Evolutionary conservation across 345 rosid genomes (phyloP), one percentile per base, ranked within the genome.

Genomic region (Pugionium dolabratum): DNA sequence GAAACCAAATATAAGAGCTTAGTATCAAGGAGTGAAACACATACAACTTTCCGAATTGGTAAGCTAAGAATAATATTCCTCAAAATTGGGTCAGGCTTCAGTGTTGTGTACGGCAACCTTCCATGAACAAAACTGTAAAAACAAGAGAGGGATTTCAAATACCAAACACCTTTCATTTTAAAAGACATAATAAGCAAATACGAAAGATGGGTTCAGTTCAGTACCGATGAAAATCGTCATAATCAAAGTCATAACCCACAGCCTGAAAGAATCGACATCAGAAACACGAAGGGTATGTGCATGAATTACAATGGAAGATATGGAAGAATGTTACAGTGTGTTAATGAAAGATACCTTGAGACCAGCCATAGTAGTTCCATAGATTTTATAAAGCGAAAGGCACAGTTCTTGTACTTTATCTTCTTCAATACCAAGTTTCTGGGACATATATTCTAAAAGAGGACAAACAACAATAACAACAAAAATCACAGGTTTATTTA

Each of bases 331-430:
- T 40, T 2, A 36, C 4, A 37, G 33, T 45, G 25, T 58, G 54
- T 10, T 7, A 1, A n/a, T 18, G 45, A 10, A 33, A 44, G 52
- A 66, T 79, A 90, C 98, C 91, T 76, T 81, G 60, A 94, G 90
- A 67, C 99, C 99, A 74, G 99, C 96, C 99, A 90, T 80, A 61
- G 97, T 88, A 18, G 99, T 94, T 25, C 99, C 99, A 76, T 86
- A 94, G 67, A 83, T 63, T 78, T 85, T 86, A 66, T 93, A 93
- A 67, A 90, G 79, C 0, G 88, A 78, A 57, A 69, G 62, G 47
- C 95, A 88, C 43, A 90, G 58, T 63, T 85, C 90, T 37, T 81
- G 80, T 44, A 93, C 85, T 70, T 65, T 80, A 64, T 73, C 79
- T 73, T 73, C 75, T 66, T 86, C 86, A 2, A 90, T 66, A 33